phyloP scores from a whole-genome alignment of 306 rosid species.

The Canavalia gladiata region DNA sequence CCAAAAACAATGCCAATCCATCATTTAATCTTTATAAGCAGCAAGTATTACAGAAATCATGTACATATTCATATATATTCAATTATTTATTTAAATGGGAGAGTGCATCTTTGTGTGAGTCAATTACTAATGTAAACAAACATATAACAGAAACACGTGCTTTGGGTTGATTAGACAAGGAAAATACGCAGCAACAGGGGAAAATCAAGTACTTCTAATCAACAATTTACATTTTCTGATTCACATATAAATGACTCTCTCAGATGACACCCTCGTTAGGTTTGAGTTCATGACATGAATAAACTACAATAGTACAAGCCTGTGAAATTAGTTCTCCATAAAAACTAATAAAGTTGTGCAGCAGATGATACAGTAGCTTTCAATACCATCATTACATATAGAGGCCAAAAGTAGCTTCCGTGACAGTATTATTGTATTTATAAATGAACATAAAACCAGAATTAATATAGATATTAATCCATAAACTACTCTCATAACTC shows the following conservation, averaged over 20 bases:
- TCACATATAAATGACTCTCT: background rate
- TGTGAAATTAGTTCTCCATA: background rate
- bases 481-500: background rate
- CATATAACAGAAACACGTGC: background rate
- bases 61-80: background rate
- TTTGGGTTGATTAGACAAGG: background rate
- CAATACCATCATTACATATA: background rate
- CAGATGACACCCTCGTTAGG: background rate
- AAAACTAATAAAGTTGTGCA: background rate
- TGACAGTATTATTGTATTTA: background rate
- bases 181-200: background rate
- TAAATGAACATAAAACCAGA: constrained; percentile 2
- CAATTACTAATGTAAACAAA: background rate
- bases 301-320: background rate
- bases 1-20: background rate
- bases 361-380: constrained; percentile 1
- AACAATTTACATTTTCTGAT: background rate
- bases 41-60: background rate
- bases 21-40: background rate
- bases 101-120: background rate
- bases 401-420: background rate
- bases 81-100: background rate
- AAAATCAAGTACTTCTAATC: background rate
- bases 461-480: constrained; percentile 19
- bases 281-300: background rate